Conservation (phyloP, 257 asterid genomes). For the Scutellaria barbata region DNA sequence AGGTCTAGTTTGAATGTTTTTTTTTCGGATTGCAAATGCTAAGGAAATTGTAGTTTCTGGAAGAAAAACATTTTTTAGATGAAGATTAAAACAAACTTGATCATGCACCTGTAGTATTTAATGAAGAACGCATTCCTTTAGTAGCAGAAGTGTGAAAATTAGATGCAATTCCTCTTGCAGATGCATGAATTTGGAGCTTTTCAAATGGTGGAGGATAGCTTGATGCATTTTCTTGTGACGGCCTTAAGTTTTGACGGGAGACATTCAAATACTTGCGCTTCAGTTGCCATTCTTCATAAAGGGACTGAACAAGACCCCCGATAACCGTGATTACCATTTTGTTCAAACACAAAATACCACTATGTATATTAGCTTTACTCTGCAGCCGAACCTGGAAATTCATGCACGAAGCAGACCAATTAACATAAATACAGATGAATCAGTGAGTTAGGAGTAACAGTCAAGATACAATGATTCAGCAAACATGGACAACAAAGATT, state of each 20-base stretch:
- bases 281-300: conserved; percentile 85
- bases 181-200: conserved; percentile 61
- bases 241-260: conserved; percentile 57
- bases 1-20: not conserved
- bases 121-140: conserved; percentile 28
- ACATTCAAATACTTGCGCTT: conserved; percentile 72
- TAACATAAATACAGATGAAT: conserved; percentile 18
- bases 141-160: conserved; percentile 27
- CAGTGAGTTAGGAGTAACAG: conserved; percentile 17
- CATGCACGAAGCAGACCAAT: conserved; percentile 35
- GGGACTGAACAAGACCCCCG: conserved; percentile 86
- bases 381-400: conserved; percentile 68
- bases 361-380: conserved; percentile 51
- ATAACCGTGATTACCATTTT: conserved; percentile 53
- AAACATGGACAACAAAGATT: conserved; percentile 9
- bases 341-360: conserved; percentile 75
- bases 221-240: conserved; percentile 55
- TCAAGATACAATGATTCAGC: conserved; percentile 16
- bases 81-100: conserved; percentile 25
- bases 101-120: conserved; percentile 35
- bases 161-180: conserved; percentile 41
- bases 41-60: conserved; percentile 5
- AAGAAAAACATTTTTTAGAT: conserved; percentile 6
- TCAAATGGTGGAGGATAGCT: conserved; percentile 80
- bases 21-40: not conserved